Evolutionary conservation across 176 grass and related monocot genomes (phyloP), one percentile per base, ranked within the genome.

Genomic region (Rhynchospora pubera): DNA sequence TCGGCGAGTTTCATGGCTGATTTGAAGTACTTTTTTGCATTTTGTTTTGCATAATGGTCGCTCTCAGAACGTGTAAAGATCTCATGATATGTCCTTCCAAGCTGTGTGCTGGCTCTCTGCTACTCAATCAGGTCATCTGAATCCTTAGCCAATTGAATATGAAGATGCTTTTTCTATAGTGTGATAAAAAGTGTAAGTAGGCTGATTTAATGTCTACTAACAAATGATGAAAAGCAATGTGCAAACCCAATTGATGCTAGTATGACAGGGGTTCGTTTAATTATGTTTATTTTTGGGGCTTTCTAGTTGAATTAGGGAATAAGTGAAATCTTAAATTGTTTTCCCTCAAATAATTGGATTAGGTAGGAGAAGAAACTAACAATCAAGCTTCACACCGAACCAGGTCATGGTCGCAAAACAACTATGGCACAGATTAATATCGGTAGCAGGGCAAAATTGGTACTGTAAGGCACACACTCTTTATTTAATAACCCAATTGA

Each of bases 11-110:
- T 91, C 95, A 91, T 89, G 32, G 95, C 47, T 43, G n/a, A 85
- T 85, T 91, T 91, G 70, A 98, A 98, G 85, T 94, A 91, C 79
- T 94, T 98, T 50, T 93, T 98, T 22, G 92, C 95, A 89, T 98
- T 98, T 34, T 85, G 79, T 45, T 92, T 85, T 62, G 95, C 92
- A 79, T 53, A 70, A 47, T 93, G 87, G 68, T 98, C 95, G 19
- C 58, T 91, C 87, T 98, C 90, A 85, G 89, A 89, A 83, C 18
- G 82, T 78, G 84, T 61, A 85, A 98, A 87, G 15, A 98, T 91
- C 73, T 98, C 90, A 76, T 94, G 68, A 73, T 98, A 98, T 66
- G 95, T 94, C 79, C 92, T 87, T 22, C 92, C 95, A 43, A 98
- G 92, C 85, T 98, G 95, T 30, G 95, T 98, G 58, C 53, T 78